Percentiles rank a stretch among this genome's conserved stretches.
phyloP scores from a whole-genome alignment of 805 yeast species.

The Cyberlindnera sargentensis region DNA sequence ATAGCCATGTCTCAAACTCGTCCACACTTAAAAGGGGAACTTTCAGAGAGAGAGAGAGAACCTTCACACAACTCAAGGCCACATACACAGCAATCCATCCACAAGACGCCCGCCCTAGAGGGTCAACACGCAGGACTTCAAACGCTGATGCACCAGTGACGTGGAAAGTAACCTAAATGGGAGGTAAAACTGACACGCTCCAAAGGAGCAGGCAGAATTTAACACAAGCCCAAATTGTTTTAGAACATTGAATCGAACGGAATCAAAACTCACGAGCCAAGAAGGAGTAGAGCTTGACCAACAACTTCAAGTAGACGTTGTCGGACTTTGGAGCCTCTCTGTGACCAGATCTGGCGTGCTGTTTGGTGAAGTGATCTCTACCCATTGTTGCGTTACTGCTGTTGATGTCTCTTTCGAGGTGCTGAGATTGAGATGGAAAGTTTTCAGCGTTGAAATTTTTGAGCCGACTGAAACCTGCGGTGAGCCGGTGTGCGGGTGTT shows the following conservation, averaged over 20 bases:
- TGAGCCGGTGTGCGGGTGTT: neutral
- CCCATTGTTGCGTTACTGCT: constrained; percentile 54
- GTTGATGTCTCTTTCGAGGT: neutral
- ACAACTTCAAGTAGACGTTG: constrained; percentile 96
- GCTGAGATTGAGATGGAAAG: neutral
- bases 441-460: neutral
- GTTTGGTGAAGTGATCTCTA: constrained; percentile 94
- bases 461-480: neutral
- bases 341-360: constrained; percentile 93
- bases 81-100: constrained; percentile 2
- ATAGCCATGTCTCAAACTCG: neutral
- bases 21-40: neutral
- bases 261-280: constrained; percentile 85
- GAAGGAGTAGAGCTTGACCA: constrained; percentile 98
- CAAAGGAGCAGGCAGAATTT: too few species aligned
- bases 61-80: neutral
- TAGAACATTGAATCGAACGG: constrained; percentile 3
- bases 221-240: too few species aligned
- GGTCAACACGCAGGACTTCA: neutral
- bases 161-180: too few species aligned
- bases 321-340: constrained; percentile 99
- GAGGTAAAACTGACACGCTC: too few species aligned
- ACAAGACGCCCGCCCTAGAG: neutral
- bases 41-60: neutral
- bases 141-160: neutral